Evolutionary conservation across 2,329 filamentous ascomycete species (phyloP).

Genomic region (Penicillium rolfsii): DNA sequence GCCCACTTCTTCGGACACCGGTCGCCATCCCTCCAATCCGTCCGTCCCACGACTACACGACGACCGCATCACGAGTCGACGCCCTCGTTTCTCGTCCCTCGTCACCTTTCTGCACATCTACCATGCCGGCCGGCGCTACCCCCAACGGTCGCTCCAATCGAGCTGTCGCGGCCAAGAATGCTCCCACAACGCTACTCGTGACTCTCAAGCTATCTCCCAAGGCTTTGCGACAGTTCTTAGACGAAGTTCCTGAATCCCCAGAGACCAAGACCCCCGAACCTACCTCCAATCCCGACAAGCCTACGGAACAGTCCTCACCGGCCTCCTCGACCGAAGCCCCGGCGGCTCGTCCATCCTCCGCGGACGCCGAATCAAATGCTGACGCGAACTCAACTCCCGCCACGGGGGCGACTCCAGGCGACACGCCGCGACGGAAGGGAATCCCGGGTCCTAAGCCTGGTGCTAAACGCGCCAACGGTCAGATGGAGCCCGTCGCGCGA

Average conservation of each 20-base stretch:
- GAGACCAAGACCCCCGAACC: slow-evolving; percentile 27
- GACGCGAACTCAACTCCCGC: slow-evolving; percentile 46
- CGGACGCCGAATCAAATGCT: slow-evolving; percentile 47
- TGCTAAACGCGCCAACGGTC: slow-evolving; percentile 56
- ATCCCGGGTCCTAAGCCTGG: slow-evolving; percentile 69
- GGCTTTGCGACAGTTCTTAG: slow-evolving; percentile 42
- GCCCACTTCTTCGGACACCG: slow-evolving; percentile 5
- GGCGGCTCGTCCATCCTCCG: slow-evolving; percentile 41
- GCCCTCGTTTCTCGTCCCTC: slow-evolving; percentile 7
- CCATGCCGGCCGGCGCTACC: slow-evolving; percentile 30
- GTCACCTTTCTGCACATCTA: slow-evolving; percentile 12
- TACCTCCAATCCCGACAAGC: slow-evolving; percentile 30
- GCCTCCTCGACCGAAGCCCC: slow-evolving; percentile 42
- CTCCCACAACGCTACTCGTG: slow-evolving; percentile 29
- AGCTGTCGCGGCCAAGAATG: slow-evolving; percentile 35
- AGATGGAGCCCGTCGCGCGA: slow-evolving; percentile 55
- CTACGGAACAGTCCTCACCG: slow-evolving; percentile 41
- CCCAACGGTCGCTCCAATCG: slow-evolving; percentile 44
- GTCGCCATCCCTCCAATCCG: slow-evolving; percentile 10
- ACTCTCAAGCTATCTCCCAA: slow-evolving; percentile 46
- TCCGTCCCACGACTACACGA: slow-evolving; percentile 10
- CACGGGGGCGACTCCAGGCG: slow-evolving; percentile 42
- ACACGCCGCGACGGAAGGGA: slow-evolving; percentile 73
- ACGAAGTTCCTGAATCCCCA: slow-evolving; percentile 18
- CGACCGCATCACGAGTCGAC: slow-evolving; percentile 1